Base-by-base conservation (phyloP, 352 stramenopile genomes). In the Globisporangium carolinianum region DNA sequence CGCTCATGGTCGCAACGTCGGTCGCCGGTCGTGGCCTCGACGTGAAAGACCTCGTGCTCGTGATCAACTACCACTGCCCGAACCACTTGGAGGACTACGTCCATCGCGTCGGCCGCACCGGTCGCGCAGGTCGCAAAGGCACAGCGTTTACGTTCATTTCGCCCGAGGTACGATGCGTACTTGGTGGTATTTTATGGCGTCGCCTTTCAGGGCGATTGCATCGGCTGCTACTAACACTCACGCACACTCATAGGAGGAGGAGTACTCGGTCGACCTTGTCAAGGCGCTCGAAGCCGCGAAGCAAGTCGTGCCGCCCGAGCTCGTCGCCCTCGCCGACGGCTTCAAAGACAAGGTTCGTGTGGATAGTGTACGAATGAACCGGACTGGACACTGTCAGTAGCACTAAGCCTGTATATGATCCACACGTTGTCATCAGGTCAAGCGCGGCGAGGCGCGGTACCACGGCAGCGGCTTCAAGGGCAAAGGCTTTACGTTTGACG, bases 61-160 rank as follows among this genome's bases (percentile, higher is more conserved):
- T 99, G 38, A 97, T 99, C 66, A 99, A 99, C 78, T 99, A 98
- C 67, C 96, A 98, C 52, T 98, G 92, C 52, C 98, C 98, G 0
- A 99, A 99, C 69, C 97, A 99, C 69, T 76, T 99, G 48, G 98
- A 99, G 83, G 97, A 99, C 63, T 99, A 99, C 62, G 97, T 99
- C 2, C 98, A 99, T 78, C 91, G 97, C 38, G 96, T 99, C 4
- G 97, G 97, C 6, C 73, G 97, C 54, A 99, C 97, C 18, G 97
- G 97, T 12, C 78, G 97, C 54, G 97, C 97, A 53, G 93, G 92
- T 6, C 83, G 95, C 10, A 98, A 97, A 63, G 97, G 97, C 51
- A 98, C 96, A n/a, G 94, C 97, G 12, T 99, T 98, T 76, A 99
- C 98, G 0, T 99, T 99, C 66, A 98, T 99, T 51, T 98, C 96